A percentile compares a stretch with the other conserved stretches of the same genome.
phyloP scores from a whole-genome alignment of 805 yeast species.

The Cyberlindnera bimundalis region DNA sequence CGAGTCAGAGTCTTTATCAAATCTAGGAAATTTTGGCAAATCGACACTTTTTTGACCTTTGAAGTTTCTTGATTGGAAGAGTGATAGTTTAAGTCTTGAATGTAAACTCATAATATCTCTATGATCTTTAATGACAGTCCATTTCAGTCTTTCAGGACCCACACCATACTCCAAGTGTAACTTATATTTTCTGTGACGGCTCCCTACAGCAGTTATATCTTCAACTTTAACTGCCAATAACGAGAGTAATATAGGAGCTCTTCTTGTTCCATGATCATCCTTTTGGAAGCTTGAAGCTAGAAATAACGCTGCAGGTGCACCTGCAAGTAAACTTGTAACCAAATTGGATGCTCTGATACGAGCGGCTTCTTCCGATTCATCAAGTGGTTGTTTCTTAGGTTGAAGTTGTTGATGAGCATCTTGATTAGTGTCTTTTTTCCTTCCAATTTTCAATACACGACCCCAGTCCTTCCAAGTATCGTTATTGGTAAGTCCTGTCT shows the following conservation, averaged over 20 bases:
- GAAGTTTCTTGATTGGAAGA: slow-evolving; percentile 35
- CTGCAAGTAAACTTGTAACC: slow-evolving; percentile 54
- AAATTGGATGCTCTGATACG: slow-evolving; percentile 39
- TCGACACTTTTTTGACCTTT: slow-evolving; percentile 28
- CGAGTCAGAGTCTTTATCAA: slow-evolving; percentile 4
- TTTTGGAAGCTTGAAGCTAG: slow-evolving; percentile 70
- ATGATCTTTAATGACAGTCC: slow-evolving; percentile 74
- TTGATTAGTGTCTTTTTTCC: slow-evolving; percentile 6
- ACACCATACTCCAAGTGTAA: slow-evolving; percentile 90
- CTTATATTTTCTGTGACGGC: slow-evolving; percentile 42
- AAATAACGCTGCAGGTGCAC: slow-evolving; percentile 70
- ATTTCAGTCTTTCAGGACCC: slow-evolving; percentile 70
- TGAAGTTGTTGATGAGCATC: slow-evolving; percentile 1
- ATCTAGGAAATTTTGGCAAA: slow-evolving; percentile 37
- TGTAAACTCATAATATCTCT: slow-evolving; percentile 73
- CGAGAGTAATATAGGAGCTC: slow-evolving; percentile 80
- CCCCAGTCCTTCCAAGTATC: slow-evolving; percentile 28
- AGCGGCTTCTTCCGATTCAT: slow-evolving; percentile 25
- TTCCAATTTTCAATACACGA: slow-evolving; percentile 27
- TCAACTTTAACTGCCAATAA: slow-evolving; percentile 64
- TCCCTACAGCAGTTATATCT: slow-evolving; percentile 39
- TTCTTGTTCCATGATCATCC: slow-evolving; percentile 70
- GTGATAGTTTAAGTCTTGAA: slow-evolving; percentile 55
- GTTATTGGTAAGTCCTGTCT: slow-evolving; percentile 14
- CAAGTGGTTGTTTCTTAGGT: slow-evolving; percentile 3